Percentiles rank a stretch among this genome's conserved stretches.
Conservation (phyloP, 768 basidiomycete genomes). For the Russula emetica region DNA sequence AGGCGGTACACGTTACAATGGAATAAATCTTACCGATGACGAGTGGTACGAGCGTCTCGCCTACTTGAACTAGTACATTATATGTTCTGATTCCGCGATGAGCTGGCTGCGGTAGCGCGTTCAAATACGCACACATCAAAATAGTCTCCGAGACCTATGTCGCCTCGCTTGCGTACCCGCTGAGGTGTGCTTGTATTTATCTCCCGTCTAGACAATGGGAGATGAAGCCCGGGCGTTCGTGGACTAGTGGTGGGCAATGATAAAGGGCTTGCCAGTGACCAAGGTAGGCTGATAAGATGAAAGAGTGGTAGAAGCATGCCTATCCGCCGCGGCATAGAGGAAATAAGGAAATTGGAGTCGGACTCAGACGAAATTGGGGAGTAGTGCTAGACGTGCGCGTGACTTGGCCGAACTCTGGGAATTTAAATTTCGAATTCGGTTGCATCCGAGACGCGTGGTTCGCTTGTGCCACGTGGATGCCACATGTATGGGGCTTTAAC, state of each 20-base stretch:
- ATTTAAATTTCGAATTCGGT: too few species aligned
- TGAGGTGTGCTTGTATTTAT: neutral
- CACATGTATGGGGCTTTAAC: too few species aligned
- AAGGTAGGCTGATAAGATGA: neutral
- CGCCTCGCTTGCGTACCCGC: constrained; percentile 16
- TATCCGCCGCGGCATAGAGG: neutral
- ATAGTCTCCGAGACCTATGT: constrained; percentile 56
- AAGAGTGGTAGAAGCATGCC: constrained; percentile 6
- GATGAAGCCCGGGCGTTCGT: constrained; percentile 9
- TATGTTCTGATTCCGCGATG: constrained; percentile 47
- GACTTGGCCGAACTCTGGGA: too few species aligned
- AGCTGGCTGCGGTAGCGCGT: neutral
- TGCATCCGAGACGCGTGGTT: too few species aligned
- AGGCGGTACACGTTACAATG: neutral
- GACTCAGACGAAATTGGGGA: too few species aligned
- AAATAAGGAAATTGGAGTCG: neutral
- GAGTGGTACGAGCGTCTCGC: constrained; percentile 48
- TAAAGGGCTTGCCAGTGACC: constrained; percentile 8
- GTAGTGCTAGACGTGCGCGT: too few species aligned
- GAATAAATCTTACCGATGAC: constrained; percentile 49
- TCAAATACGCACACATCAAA: constrained; percentile 51
- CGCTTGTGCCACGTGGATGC: too few species aligned
- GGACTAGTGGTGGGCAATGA: neutral
- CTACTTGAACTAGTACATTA: constrained; percentile 55
- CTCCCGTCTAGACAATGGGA: constrained; percentile 18